phyloP scores from a whole-genome alignment of 345 rosid genomes.

The Pseudoturritis turrita region DNA sequence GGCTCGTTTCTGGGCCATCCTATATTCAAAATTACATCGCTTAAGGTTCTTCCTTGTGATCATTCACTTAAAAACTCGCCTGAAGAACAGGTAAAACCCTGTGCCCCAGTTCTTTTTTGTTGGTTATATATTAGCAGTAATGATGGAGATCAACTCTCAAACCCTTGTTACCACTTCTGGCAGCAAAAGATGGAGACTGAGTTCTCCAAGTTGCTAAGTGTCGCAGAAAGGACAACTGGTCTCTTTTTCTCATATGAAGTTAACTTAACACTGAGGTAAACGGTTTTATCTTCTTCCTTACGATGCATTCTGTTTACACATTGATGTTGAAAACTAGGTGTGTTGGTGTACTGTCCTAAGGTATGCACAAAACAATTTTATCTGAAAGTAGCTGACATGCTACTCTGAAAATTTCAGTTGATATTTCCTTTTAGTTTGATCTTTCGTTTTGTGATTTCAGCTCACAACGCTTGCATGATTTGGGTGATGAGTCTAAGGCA shows the following conservation, averaged over 20 bases:
- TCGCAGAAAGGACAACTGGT: constrained; percentile 77
- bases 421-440: constrained; percentile 2
- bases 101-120: not conserved
- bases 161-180: constrained; percentile 11
- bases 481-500: constrained; percentile 90
- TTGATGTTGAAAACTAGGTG: not conserved
- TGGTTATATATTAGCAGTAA: not conserved
- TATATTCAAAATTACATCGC: constrained; percentile 65
- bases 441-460: constrained; percentile 41
- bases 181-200: constrained; percentile 89
- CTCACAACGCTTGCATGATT: constrained; percentile 72
- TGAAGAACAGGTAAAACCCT: constrained; percentile 62
- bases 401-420: not conserved
- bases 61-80: constrained; percentile 65
- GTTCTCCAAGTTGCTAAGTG: constrained; percentile 58
- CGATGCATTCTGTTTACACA: not conserved
- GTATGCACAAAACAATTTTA: not conserved
- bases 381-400: not conserved
- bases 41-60: constrained; percentile 88
- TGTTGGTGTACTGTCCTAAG: not conserved
- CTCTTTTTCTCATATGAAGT: constrained; percentile 83
- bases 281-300: not conserved
- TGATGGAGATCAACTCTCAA: constrained; percentile 1
- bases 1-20: constrained; percentile 84
- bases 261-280: constrained; percentile 85